A percentile compares a stretch with the other conserved stretches of the same genome.
These are phyloP conservation scores for Solanum sejunctum DNA, from an alignment of 257 asterid species.

Conservation along the genomic window DNA sequence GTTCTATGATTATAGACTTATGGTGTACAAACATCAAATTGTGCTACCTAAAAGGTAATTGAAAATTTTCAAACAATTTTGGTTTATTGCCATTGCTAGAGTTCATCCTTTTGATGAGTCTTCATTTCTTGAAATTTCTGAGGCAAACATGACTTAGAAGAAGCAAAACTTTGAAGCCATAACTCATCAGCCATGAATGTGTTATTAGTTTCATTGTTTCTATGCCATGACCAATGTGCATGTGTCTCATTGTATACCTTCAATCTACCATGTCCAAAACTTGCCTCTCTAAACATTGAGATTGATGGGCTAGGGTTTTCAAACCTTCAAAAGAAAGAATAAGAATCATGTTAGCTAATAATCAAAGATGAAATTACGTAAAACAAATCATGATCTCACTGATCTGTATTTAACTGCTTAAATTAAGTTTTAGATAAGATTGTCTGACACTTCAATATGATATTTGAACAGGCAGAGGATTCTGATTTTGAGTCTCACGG, in stretches of 20 bases:
- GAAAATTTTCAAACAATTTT: background rate
- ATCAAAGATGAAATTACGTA: background rate
- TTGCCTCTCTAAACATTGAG: conserved; percentile 49
- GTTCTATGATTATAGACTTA: background rate
- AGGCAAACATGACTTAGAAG: conserved; percentile 17
- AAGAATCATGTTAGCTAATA: background rate
- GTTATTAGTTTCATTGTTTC: conserved; percentile 35
- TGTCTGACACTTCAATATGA: background rate
- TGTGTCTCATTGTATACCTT: conserved; percentile 42
- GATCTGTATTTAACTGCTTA: background rate
- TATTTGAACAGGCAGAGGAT: background rate
- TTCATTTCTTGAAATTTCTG: background rate
- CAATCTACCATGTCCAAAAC: conserved; percentile 85
- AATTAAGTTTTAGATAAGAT: background rate
- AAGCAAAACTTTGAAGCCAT: conserved; percentile 48
- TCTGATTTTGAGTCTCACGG: background rate
- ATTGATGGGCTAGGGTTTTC: conserved; percentile 43
- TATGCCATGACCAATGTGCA: conserved; percentile 82
- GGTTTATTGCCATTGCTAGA: background rate
- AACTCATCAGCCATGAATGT: conserved; percentile 29
- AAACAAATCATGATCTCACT: background rate
- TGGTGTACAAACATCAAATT: background rate
- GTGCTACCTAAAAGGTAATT: background rate
- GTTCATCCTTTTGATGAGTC: conserved; percentile 10
- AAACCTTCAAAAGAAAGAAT: conserved; percentile 21